A percentile compares a stretch with the other conserved stretches of the same genome.
Evolutionary conservation across 2,329 filamentous ascomycete genomes (phyloP).

Genomic region (Chrysoporthe austroafricana): DNA sequence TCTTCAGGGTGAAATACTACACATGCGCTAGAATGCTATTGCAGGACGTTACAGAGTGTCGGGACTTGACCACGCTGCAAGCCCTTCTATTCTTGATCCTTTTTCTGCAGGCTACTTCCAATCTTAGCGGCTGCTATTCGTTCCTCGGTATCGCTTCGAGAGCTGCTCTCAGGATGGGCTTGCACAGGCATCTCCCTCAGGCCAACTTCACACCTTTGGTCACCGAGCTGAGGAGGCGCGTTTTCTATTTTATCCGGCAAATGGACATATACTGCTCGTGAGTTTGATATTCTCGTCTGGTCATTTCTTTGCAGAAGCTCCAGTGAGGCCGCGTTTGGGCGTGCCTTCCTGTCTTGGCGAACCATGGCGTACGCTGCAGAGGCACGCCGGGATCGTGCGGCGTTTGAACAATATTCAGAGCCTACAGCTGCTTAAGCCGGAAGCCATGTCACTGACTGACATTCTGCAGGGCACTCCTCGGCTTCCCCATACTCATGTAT

Average conservation of each 20-base stretch:
- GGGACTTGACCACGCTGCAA: slow-evolving; percentile 75
- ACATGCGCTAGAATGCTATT: slow-evolving; percentile 68
- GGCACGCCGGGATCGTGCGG: too few species aligned
- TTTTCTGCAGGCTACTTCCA: slow-evolving; percentile 79
- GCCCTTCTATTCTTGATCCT: slow-evolving; percentile 79
- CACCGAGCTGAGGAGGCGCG: slow-evolving; percentile 63
- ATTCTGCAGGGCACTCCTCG: slow-evolving; percentile 54
- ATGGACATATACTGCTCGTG: slow-evolving; percentile 71
- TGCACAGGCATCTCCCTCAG: slow-evolving; percentile 73
- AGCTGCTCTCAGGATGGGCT: slow-evolving; percentile 74
- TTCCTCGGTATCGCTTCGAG: slow-evolving; percentile 79
- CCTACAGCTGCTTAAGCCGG: not conserved
- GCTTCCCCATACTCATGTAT: slow-evolving; percentile 66
- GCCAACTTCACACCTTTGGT: slow-evolving; percentile 66
- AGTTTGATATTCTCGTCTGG: not conserved
- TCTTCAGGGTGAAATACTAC: slow-evolving; percentile 72
- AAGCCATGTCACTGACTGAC: not conserved
- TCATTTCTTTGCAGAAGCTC: not conserved
- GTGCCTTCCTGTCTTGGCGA: not conserved
- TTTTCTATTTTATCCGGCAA: slow-evolving; percentile 71
- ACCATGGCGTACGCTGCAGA: not conserved
- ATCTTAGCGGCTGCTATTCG: slow-evolving; percentile 78
- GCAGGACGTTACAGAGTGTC: slow-evolving; percentile 68
- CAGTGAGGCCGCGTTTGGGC: not conserved
- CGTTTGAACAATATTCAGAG: not conserved